Conservation (phyloP, 768 basidiomycete species). For the Pleurotus eryngii region DNA sequence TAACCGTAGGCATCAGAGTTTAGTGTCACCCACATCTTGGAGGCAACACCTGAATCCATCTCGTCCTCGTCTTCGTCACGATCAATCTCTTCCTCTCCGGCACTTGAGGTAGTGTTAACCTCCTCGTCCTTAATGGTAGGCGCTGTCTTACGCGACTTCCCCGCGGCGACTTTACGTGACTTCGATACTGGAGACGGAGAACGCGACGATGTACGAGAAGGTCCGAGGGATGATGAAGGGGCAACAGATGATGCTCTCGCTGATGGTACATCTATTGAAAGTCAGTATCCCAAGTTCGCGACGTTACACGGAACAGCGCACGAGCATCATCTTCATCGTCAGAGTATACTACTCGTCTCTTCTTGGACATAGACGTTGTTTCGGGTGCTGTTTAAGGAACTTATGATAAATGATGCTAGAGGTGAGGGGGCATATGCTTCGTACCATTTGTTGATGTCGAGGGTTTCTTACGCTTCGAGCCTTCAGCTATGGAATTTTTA, state of each 20-base stretch:
- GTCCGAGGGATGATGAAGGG: not conserved
- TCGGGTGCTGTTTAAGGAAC: not conserved
- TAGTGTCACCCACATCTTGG: conserved; percentile 54
- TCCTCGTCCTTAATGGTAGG: conserved; percentile 25
- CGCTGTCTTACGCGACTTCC: conserved; percentile 18
- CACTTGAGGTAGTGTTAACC: conserved; percentile 9
- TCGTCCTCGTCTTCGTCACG: conserved; percentile 43
- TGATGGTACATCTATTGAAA: not conserved
- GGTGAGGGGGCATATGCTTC: not conserved
- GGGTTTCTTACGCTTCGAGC: conserved; percentile 37
- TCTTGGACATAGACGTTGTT: conserved; percentile 40
- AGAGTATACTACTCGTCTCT: conserved; percentile 49
- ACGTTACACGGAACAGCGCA: not conserved
- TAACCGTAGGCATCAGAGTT: not conserved
- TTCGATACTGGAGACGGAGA: conserved; percentile 14
- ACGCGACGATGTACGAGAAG: conserved; percentile 8
- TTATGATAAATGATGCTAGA: not conserved
- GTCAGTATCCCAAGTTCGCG: not conserved
- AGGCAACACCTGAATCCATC: conserved; percentile 40
- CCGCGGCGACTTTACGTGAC: conserved; percentile 20
- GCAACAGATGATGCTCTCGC: not conserved
- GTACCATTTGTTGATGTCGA: conserved; percentile 16
- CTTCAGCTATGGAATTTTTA: conserved; percentile 25
- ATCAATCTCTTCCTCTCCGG: conserved; percentile 37
- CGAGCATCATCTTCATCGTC: conserved; percentile 44